These are phyloP conservation scores for Ogataea corticis DNA, from an alignment of 805 yeast species.

Conservation along the genomic window DNA sequence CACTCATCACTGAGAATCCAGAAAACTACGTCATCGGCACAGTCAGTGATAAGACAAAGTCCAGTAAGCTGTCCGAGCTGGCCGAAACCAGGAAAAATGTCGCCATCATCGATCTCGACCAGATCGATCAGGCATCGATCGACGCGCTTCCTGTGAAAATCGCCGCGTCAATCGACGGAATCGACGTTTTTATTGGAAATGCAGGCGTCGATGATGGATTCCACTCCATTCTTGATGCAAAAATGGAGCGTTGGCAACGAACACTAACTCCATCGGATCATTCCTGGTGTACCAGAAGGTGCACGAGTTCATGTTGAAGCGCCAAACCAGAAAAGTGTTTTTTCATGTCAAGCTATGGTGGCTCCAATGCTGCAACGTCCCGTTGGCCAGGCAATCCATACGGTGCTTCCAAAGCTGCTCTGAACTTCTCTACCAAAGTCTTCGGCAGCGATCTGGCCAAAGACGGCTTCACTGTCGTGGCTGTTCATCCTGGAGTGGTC, in stretches of 20 bases:
- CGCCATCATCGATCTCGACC: slow-evolving; percentile 25
- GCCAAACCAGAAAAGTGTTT: slow-evolving; percentile 29
- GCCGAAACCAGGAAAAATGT: slow-evolving; percentile 18
- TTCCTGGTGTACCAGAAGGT: slow-evolving; percentile 32
- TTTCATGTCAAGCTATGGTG: slow-evolving; percentile 33
- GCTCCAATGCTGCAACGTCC: slow-evolving; percentile 28
- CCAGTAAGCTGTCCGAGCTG: slow-evolving; percentile 21
- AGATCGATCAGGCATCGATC: slow-evolving; percentile 21
- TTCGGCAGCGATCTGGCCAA: slow-evolving; percentile 28
- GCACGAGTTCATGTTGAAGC: slow-evolving; percentile 30
- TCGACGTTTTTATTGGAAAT: slow-evolving; percentile 39
- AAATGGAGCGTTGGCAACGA: neutral
- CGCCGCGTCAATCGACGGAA: slow-evolving; percentile 18
- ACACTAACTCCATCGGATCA: slow-evolving; percentile 35
- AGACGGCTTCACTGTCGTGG: slow-evolving; percentile 19
- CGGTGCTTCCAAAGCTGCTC: slow-evolving; percentile 39
- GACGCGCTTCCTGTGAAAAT: slow-evolving; percentile 18
- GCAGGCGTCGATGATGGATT: slow-evolving; percentile 26
- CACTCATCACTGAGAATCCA: slow-evolving; percentile 26
- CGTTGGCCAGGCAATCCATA: slow-evolving; percentile 29
- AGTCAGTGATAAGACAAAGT: slow-evolving; percentile 4
- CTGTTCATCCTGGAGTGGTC: slow-evolving; percentile 14
- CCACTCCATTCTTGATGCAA: neutral
- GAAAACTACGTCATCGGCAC: slow-evolving; percentile 27
- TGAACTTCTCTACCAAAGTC: slow-evolving; percentile 31